Base-by-base conservation (phyloP, 202 grass and related monocot genomes). In the Sporobolus alterniflorus region DNA sequence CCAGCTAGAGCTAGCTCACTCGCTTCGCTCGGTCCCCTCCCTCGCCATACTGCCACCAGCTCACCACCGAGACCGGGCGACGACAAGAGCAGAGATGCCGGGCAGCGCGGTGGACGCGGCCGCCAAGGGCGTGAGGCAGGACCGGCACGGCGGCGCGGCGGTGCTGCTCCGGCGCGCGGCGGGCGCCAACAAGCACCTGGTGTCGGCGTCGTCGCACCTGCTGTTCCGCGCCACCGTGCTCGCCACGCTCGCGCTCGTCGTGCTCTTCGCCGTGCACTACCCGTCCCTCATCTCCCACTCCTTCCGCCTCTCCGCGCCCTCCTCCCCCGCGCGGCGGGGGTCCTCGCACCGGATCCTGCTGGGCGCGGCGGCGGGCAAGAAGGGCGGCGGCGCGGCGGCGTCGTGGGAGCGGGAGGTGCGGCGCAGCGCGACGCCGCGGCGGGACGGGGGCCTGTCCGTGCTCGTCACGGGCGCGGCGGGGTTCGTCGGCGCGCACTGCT, bases 171-270 rank as follows among this genome's bases (percentile, higher is more conserved):
- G 92, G n/a, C 88, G 95, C 24, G 84, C 88, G 24, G 73, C 75
- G 39, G 91, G 87, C 14, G 64, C 87, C 56, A 98, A 94, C 60
- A 98, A 93, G 72, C 40, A 98, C 68, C 60, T 95, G 73, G 63
- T 86, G 26, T 78, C 90, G 20, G 83, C 89, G 24, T 88, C 91
- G 64, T 92, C 96, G 11, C 81, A 86, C 55, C 79, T 98, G 16
- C 91, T 98, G 69, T 98, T 95, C 85, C 96, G 96, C 44, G 86
- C 87, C 42, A 88, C 90, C 73, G 55, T 98, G 25, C 92, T 98
- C 48, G 73, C 93, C 25, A 91, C 96, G 33, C 48, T 87, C 60
- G 80, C 78, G 7, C 86, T 90, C 71, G 86, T 90, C 52, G 42
- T 82, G 29, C 92, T 84, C 83, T 89, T 88, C 83, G 66, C 75